Evolutionary conservation across 768 basidiomycete genomes (phyloP).

Genomic region (Xerocomus brunneocitrinus): DNA sequence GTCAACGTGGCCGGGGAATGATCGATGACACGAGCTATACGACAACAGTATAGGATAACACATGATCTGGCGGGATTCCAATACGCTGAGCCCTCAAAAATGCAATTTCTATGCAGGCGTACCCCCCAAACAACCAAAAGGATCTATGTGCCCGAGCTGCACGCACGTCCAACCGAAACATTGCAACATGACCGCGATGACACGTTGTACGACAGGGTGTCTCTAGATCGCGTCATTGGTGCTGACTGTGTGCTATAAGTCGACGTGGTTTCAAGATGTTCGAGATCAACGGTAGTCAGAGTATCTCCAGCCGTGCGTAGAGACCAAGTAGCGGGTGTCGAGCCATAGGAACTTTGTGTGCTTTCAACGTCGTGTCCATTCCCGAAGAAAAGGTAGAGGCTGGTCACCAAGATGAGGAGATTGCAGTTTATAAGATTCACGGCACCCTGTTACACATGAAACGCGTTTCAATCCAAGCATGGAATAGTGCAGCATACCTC

Average conservation of each 20-base stretch:
- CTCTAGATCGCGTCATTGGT: background rate
- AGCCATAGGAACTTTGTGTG: background rate
- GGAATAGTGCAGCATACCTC: constrained; percentile 7
- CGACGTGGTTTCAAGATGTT: background rate
- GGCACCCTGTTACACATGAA: constrained; percentile 9
- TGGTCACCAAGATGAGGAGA: constrained; percentile 15
- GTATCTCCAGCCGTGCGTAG: background rate
- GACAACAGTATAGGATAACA: too few relatives aligned
- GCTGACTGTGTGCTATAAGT: constrained; percentile 1
- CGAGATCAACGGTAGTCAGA: constrained; percentile 13
- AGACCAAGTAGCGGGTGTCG: background rate
- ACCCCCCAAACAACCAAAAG: too few relatives aligned
- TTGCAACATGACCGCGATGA: background rate
- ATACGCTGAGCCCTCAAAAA: too few relatives aligned
- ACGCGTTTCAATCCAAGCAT: background rate
- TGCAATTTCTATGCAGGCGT: too few relatives aligned
- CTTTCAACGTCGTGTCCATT: constrained; percentile 2
- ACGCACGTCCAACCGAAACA: background rate
- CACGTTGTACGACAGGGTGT: background rate
- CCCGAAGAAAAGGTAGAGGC: constrained; percentile 7
- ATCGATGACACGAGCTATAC: too few relatives aligned
- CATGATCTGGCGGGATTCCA: too few relatives aligned
- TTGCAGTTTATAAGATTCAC: constrained; percentile 15
- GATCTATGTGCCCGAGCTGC: background rate
- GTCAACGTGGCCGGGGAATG: too few relatives aligned